Conservation (phyloP, 1,284 basidiomycete genomes). For the Cryptococcus sp. region DNA sequence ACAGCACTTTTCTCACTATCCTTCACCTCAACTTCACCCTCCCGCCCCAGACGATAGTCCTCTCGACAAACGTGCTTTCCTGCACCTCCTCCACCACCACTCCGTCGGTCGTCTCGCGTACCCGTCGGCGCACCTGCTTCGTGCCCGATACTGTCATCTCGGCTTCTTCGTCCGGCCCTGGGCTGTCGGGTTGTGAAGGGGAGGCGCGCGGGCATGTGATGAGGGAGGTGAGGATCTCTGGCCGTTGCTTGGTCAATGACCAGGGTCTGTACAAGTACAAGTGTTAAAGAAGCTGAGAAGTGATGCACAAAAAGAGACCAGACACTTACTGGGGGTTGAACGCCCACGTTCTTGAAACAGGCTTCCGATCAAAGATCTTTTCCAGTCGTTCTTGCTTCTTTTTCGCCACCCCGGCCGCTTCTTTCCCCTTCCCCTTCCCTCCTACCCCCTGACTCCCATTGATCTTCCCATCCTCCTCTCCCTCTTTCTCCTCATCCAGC, state of each 20-base stretch:
- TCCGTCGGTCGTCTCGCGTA: slow-evolving; percentile 15
- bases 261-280: slow-evolving; percentile 7
- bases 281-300: background rate
- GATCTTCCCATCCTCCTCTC: background rate
- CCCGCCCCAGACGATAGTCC: slow-evolving; percentile 13
- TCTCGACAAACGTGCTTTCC: slow-evolving; percentile 21
- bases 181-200: background rate
- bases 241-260: slow-evolving; percentile 4
- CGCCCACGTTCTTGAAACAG: slow-evolving; percentile 17
- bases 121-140: slow-evolving; percentile 14
- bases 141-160: slow-evolving; percentile 6
- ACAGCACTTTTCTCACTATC: background rate
- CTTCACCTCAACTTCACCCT: background rate
- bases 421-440: background rate
- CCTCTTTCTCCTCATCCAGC: background rate
- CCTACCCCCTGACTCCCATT: background rate
- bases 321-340: slow-evolving; percentile 23
- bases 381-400: slow-evolving; percentile 4
- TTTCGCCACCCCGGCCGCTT: slow-evolving; percentile 5
- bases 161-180: slow-evolving; percentile 7
- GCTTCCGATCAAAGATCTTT: slow-evolving; percentile 8
- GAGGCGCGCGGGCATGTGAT: background rate
- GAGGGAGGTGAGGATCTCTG: background rate
- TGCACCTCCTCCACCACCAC: slow-evolving; percentile 21
- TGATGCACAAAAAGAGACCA: background rate